Conservation (phyloP, 2,329 filamentous ascomycete genomes). For the Monascus ruber region DNA sequence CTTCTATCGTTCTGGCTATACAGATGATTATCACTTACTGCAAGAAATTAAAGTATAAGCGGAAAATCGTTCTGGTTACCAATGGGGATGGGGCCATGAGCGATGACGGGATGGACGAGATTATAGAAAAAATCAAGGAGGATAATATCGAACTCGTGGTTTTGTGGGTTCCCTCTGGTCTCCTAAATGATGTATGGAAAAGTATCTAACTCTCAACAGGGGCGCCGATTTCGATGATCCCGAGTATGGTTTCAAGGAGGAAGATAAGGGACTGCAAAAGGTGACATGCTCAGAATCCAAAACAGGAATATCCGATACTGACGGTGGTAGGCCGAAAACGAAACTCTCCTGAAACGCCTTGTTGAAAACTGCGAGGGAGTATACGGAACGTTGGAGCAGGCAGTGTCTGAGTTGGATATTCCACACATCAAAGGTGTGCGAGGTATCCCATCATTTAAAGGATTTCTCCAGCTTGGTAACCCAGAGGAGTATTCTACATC, state of each 20-base stretch:
- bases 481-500: slow-evolving; percentile 60
- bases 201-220: slow-evolving; percentile 34
- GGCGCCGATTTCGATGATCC: slow-evolving; percentile 89
- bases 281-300: slow-evolving; percentile 24
- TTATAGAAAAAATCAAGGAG: slow-evolving; percentile 62
- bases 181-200: not conserved
- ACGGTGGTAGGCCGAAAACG: slow-evolving; percentile 52
- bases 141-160: slow-evolving; percentile 67
- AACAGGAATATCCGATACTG: not conserved
- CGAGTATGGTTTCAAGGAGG: slow-evolving; percentile 85
- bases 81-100: slow-evolving; percentile 67
- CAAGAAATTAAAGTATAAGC: slow-evolving; percentile 69
- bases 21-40: slow-evolving; percentile 74
- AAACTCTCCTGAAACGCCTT: slow-evolving; percentile 54
- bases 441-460: slow-evolving; percentile 69
- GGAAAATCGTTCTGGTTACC: slow-evolving; percentile 75
- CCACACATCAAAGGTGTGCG: slow-evolving; percentile 67
- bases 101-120: slow-evolving; percentile 56
- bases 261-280: slow-evolving; percentile 65
- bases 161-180: slow-evolving; percentile 46
- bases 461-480: slow-evolving; percentile 68
- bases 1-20: slow-evolving; percentile 73
- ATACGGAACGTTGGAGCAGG: slow-evolving; percentile 78
- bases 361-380: slow-evolving; percentile 58
- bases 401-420: slow-evolving; percentile 64